Conservation (phyloP, 139 green algal genomes). For the Volvox africanus region DNA sequence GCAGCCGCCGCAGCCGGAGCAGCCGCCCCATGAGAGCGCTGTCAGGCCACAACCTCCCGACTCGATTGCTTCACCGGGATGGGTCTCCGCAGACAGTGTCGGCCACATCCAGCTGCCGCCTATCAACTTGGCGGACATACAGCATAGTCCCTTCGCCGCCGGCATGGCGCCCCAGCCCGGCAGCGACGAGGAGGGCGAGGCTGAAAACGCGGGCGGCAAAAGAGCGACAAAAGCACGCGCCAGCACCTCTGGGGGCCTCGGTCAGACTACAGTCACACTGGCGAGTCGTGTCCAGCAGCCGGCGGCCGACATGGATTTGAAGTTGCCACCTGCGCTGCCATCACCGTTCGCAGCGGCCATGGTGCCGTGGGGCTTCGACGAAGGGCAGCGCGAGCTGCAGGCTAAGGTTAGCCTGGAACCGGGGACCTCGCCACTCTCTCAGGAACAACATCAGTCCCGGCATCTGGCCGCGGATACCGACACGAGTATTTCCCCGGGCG, state of each 20-base stretch:
- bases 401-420: no score
- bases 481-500: no score
- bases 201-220: not conserved
- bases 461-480: no score
- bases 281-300: no score
- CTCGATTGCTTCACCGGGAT: no score
- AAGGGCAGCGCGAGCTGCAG: not conserved
- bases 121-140: not conserved
- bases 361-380: not conserved
- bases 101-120: not conserved
- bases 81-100: not conserved
- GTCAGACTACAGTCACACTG: no score
- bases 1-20: no score
- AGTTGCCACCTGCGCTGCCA: not conserved
- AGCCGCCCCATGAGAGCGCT: no score
- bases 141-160: not conserved
- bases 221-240: not conserved
- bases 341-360: slow-evolving; percentile 32
- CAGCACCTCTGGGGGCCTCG: not conserved
- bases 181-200: not conserved
- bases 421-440: no score
- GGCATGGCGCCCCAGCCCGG: not conserved
- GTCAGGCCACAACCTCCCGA: no score
- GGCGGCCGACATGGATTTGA: not conserved
- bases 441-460: no score